Evolutionary conservation across 2,329 filamentous ascomycete genomes (phyloP), one percentile per base, ranked within the genome.

Genomic region (Pseudopithomyces maydicus): DNA sequence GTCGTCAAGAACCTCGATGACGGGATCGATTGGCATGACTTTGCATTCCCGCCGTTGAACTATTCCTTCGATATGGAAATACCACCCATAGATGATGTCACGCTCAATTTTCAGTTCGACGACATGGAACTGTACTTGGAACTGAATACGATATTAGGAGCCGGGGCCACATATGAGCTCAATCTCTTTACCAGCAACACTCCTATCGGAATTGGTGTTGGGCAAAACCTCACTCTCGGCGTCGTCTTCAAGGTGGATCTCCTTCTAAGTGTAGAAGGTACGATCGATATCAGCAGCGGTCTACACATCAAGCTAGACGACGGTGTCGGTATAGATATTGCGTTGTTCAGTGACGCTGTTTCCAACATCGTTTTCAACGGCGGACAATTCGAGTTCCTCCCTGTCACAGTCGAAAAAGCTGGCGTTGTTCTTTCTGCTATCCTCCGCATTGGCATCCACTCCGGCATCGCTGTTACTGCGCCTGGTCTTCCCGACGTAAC

Each of bases 271-370:
- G 78, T 78, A 0, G 75, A 83, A 2, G 74, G 74, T 0, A 71
- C 79, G 41, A 74, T 86, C 20, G 78, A 81, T 26, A 80, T 87
- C 12, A 81, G 75, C 47, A 82, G 75, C 17, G 85, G 85, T 0
- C 81, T 88, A 33, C 84, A 87, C 59, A 75, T 87, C 52, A 78
- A 79, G 50, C 69, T 86, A 0, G 80, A 86, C 3, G 80, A 86
- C 42, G 79, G 79, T 0, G 65, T 84, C 1, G 68, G 69, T 0
- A 71, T 87, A 20, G 74, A 82, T 1, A 76, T 87, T 15, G 72
- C 78, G 0, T 65, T 87, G 23, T 86, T 87, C 46, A 74, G 77
- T 22, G 70, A 79, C 2, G 75, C 82, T 7, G 74, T 86, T 0
- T 80, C 82, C 0, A 72, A 74, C 1, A 71, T 86, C 7, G 74